These are phyloP conservation scores for Onygenales sp. DNA, from an alignment of 2,329 filamentous ascomycete genomes.

Conservation along the genomic window DNA sequence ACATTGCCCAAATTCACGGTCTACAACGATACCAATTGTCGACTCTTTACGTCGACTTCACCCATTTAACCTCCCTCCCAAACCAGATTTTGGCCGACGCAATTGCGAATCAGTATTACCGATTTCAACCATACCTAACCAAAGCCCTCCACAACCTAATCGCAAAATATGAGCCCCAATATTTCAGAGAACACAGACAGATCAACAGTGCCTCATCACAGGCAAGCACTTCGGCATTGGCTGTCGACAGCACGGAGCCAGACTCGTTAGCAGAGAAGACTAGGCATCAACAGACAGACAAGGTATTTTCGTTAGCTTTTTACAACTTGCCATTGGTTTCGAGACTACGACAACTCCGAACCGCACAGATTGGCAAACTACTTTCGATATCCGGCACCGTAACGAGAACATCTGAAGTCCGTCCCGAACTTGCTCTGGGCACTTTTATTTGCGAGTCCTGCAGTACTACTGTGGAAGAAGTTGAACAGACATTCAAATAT, in stretches of 20 bases:
- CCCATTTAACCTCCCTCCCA: conserved; percentile 67
- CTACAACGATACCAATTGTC: conserved; percentile 52
- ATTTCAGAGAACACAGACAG: conserved; percentile 87
- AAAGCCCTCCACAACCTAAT: conserved; percentile 86
- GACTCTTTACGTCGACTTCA: conserved; percentile 59
- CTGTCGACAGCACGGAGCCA: conserved; percentile 47
- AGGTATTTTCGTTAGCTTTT: conserved; percentile 85
- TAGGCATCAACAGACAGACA: conserved; percentile 90
- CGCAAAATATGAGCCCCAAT: conserved; percentile 85
- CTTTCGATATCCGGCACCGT: conserved; percentile 95
- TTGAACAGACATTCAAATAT: conserved; percentile 96
- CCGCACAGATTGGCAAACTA: conserved; percentile 81
- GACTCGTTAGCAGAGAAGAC: conserved; percentile 59
- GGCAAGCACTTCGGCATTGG: conserved; percentile 54
- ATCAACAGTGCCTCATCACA: conserved; percentile 60
- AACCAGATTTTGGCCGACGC: conserved; percentile 76
- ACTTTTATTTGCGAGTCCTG: conserved; percentile 90
- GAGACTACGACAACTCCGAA: conserved; percentile 74
- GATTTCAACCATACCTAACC: conserved; percentile 85
- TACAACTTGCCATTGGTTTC: conserved; percentile 88
- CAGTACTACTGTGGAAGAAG: conserved; percentile 72
- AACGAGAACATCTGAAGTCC: conserved; percentile 91
- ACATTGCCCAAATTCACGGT: conserved; percentile 57
- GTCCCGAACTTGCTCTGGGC: conserved; percentile 82
- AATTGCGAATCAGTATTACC: conserved; percentile 85